A percentile compares a stretch with the other conserved stretches of the same genome.
These are phyloP conservation scores for Linum tenue DNA, from an alignment of 345 rosid species.

Conservation along the genomic window DNA sequence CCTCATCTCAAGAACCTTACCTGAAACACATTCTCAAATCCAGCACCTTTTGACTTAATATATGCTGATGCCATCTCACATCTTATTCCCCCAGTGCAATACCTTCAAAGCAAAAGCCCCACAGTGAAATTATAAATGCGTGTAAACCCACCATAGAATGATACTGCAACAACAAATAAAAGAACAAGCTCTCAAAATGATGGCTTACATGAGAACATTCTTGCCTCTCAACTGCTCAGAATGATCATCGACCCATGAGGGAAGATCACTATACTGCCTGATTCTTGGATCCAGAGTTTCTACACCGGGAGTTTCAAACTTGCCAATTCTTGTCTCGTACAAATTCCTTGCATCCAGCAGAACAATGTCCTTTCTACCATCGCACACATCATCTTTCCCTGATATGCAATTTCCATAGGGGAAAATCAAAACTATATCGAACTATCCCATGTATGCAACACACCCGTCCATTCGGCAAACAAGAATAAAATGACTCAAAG, in stretches of 20 bases:
- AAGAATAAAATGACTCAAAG: not conserved
- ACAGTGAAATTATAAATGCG: not conserved
- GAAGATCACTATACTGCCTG: conserved; percentile 90
- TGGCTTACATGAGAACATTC: conserved; percentile 64
- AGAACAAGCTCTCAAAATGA: conserved; percentile 11
- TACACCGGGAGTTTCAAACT: conserved; percentile 49
- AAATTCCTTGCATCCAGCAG: conserved; percentile 86
- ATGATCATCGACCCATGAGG: conserved; percentile 75
- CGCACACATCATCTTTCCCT: conserved; percentile 20
- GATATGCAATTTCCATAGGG: conserved; percentile 25
- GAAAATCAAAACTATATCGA: conserved; percentile 7
- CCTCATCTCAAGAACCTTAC: conserved; percentile 25
- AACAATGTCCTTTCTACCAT: conserved; percentile 37
- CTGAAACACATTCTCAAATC: conserved; percentile 86
- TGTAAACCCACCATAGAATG: too few relatives aligned
- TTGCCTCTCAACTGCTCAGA: conserved; percentile 58
- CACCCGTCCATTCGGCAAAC: not conserved
- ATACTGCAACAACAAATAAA: not conserved
- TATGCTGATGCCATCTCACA: conserved; percentile 99
- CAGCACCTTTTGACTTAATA: conserved; percentile 73
- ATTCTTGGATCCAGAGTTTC: conserved; percentile 78
- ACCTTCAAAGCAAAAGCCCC: conserved; percentile 37
- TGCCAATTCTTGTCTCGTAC: conserved; percentile 89
- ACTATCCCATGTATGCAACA: not conserved
- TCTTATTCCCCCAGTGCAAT: conserved; percentile 95